These are phyloP conservation scores for Penicillium salamii DNA, from an alignment of 495 filamentous ascomycete genomes.

Conservation along the genomic window DNA sequence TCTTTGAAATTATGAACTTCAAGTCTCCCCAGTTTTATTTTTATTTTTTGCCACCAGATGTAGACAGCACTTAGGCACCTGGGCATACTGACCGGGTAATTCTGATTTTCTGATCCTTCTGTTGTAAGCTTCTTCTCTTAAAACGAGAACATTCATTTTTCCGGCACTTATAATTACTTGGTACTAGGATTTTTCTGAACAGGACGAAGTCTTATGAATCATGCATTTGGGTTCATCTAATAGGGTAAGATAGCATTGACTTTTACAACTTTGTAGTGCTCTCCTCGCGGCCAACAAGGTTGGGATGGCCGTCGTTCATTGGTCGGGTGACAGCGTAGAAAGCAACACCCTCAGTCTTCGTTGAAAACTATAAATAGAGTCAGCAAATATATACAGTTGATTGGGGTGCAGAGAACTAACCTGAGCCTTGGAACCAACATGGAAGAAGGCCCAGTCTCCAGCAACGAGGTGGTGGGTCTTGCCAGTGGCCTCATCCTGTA, in stretches of 20 bases:
- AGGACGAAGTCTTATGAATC: too few relatives aligned
- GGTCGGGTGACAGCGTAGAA: slow-evolving; percentile 8
- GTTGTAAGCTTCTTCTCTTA: too few relatives aligned
- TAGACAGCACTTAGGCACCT: too few relatives aligned
- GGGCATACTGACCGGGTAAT: too few relatives aligned
- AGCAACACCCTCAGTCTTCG: slow-evolving; percentile 6
- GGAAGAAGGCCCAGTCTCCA: slow-evolving; percentile 7
- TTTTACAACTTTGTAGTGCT: slow-evolving; percentile 8
- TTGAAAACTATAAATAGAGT: slow-evolving; percentile 4
- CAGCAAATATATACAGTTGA: slow-evolving; percentile 1
- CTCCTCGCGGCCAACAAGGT: slow-evolving; percentile 8
- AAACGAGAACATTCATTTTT: too few relatives aligned
- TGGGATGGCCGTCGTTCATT: slow-evolving; percentile 5
- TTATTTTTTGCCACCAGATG: too few relatives aligned
- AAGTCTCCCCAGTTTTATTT: too few relatives aligned
- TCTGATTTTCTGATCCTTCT: too few relatives aligned
- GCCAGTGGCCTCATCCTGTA: slow-evolving; percentile 6
- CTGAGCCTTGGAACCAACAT: slow-evolving; percentile 7
- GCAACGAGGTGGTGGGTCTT: slow-evolving; percentile 8
- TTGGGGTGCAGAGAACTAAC: slow-evolving; percentile 3
- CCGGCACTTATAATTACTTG: too few relatives aligned
- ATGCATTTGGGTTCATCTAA: slow-evolving; percentile 1
- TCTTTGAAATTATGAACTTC: too few relatives aligned
- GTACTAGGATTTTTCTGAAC: too few relatives aligned
- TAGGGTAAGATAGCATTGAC: slow-evolving; percentile 5